phyloP scores from a whole-genome alignment of 306 rosid species.

The Rosa persica region DNA sequence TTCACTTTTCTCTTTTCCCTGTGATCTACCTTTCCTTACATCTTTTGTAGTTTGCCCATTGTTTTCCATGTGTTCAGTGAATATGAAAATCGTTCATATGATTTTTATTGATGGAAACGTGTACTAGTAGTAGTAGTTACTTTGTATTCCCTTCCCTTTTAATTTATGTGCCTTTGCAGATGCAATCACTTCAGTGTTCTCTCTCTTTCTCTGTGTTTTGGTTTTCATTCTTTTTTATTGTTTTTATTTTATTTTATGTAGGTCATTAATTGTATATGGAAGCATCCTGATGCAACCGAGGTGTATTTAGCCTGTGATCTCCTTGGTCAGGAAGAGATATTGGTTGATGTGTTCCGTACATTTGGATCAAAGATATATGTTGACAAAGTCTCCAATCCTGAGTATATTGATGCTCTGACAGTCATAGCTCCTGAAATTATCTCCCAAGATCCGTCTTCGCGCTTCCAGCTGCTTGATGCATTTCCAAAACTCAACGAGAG shows the following conservation, averaged over 20 bases:
- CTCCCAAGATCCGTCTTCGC: constrained; percentile 64
- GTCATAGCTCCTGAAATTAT: constrained; percentile 57
- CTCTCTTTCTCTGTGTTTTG: neutral
- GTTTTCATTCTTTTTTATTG: no score
- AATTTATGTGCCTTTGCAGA: neutral
- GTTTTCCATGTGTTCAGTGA: neutral
- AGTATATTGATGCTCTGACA: constrained; percentile 48
- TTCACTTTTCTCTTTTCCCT: neutral
- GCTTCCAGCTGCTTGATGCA: constrained; percentile 65
- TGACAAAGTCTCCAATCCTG: constrained; percentile 48
- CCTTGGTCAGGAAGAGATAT: constrained; percentile 79
- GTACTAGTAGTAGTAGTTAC: neutral
- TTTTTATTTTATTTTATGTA: constrained; percentile 23
- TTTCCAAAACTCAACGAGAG: constrained; percentile 60
- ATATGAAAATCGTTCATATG: neutral
- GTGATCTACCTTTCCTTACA: neutral
- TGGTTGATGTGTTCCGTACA: constrained; percentile 56
- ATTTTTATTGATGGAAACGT: neutral
- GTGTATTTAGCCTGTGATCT: constrained; percentile 67
- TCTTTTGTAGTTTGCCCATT: neutral
- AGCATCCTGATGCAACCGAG: constrained; percentile 60
- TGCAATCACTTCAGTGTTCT: neutral
- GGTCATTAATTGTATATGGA: constrained; percentile 84
- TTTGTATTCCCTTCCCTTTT: neutral
- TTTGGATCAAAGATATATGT: constrained; percentile 76